Base-by-base conservation (phyloP, 371 early-diverging fungal genomes). In the Conidiobolus incongruus region DNA sequence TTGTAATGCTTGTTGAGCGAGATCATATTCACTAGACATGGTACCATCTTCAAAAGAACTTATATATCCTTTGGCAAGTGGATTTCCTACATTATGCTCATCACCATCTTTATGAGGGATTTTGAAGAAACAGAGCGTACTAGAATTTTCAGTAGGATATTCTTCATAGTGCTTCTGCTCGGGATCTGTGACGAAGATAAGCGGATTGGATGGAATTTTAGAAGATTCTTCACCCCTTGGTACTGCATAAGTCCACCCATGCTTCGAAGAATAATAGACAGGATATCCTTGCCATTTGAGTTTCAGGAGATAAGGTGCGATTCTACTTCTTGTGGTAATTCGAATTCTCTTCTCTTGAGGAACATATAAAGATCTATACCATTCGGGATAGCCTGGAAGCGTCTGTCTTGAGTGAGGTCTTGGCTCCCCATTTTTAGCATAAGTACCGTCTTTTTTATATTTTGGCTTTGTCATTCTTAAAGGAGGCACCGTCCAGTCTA, bases 71-170 rank as follows among this genome's bases (percentile, higher is more conserved):
- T 92, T 92, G 10, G 81, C 62, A 10, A 95, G 61, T 1, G 91
- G 91, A 45, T 75, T 87, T 6, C 89, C 90, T 47, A 80, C 79
- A 52, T 86, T 83, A 2, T 62, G 63, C 0, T 63, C 61, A 7
- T 82, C 83, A 16, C 93, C 92, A 44, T 77, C 78, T 39, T 81
- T 77, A 56, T 92, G 91, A 3, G 94, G 94, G 0, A 94, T 63
- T 17, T 76, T 74, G 48, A 75, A 85, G 1, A 52, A 47, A 0
- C 37, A 45, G 24, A 26, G 28, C 2, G 13, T n/a, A n/a, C n/a
- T n/a, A n/a, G n/a, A n/a, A 45, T 70, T 72, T 5, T 17, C 41
- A 2, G 56, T 52, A 5, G 61, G 60, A 21, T 40, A 46, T 7
- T 35, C 23, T 40, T 70, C 66, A 40, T 69, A 72, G 1, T 45